Evolutionary conservation across 1,139 yeast species (phyloP).

Genomic region (Protomyces arabidopsidicola): DNA sequence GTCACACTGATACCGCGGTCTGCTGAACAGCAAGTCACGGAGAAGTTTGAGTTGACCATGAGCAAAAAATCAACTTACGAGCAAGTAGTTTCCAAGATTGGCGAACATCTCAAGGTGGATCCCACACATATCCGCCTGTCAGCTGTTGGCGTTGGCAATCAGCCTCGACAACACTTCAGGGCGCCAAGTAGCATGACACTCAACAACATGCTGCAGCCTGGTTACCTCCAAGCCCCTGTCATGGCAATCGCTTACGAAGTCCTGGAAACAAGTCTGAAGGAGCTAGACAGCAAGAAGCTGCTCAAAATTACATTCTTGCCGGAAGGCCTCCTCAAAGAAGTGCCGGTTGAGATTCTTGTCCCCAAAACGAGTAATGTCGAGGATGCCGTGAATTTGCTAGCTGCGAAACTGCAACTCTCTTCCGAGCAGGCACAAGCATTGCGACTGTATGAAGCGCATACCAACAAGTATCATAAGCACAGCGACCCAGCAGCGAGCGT

Average conservation of each 20-base stretch:
- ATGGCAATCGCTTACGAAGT: slow-evolving; percentile 56
- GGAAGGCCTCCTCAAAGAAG: slow-evolving; percentile 46
- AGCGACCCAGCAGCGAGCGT: slow-evolving; percentile 35
- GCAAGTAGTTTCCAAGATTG: slow-evolving; percentile 58
- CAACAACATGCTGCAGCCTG: slow-evolving; percentile 44
- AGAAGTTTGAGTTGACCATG: slow-evolving; percentile 62
- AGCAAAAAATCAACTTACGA: slow-evolving; percentile 57
- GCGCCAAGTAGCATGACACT: slow-evolving; percentile 40
- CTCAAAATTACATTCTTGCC: slow-evolving; percentile 46
- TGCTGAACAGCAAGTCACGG: slow-evolving; percentile 39
- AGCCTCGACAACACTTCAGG: slow-evolving; percentile 42
- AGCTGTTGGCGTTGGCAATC: slow-evolving; percentile 39
- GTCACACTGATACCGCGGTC: slow-evolving; percentile 52
- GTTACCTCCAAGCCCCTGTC: slow-evolving; percentile 42
- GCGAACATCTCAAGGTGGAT: slow-evolving; percentile 50
- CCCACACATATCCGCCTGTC: slow-evolving; percentile 63
- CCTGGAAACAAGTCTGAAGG: slow-evolving; percentile 65
- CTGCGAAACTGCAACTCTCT: slow-evolving; percentile 52
- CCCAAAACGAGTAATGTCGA: slow-evolving; percentile 56
- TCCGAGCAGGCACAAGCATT: slow-evolving; percentile 50
- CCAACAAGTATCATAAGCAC: slow-evolving; percentile 35
- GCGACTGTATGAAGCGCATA: slow-evolving; percentile 54
- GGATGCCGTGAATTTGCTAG: slow-evolving; percentile 56
- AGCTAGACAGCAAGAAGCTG: slow-evolving; percentile 69
- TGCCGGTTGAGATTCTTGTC: slow-evolving; percentile 63